Percentiles rank a stretch among this genome's conserved stretches.
Conservation (phyloP, 306 rosid genomes). For the Senna tora region DNA sequence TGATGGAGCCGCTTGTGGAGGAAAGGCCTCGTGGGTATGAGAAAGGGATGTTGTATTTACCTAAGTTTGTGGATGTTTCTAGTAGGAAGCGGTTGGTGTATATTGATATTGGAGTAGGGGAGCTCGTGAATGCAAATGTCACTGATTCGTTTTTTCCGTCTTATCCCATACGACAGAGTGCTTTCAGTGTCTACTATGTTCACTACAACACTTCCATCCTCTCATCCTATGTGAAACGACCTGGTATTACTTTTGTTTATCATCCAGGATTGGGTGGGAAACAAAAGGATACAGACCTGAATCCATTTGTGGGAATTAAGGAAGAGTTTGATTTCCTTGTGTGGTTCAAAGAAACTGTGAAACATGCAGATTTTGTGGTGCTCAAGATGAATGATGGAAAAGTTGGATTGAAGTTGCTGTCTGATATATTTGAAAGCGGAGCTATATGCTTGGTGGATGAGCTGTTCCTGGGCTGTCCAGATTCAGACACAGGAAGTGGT, state of each 20-base stretch:
- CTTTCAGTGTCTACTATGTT: slow-evolving; percentile 78
- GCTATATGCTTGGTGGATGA: slow-evolving; percentile 88
- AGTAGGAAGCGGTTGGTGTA: slow-evolving; percentile 61
- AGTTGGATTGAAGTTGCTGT: slow-evolving; percentile 72
- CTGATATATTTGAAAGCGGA: slow-evolving; percentile 78
- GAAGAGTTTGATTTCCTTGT: slow-evolving; percentile 77
- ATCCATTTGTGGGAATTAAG: slow-evolving; percentile 60
- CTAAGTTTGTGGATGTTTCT: slow-evolving; percentile 68
- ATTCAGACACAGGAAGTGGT: slow-evolving; percentile 47
- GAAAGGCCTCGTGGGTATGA: slow-evolving; percentile 43
- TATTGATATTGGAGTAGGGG: slow-evolving; percentile 82
- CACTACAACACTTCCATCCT: slow-evolving; percentile 87
- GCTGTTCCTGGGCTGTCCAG: slow-evolving; percentile 74
- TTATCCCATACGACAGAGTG: slow-evolving; percentile 66
- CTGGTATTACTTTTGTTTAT: slow-evolving; percentile 91
- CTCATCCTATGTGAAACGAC: slow-evolving; percentile 64
- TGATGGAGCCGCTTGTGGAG: slow-evolving; percentile 71
- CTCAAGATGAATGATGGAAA: slow-evolving; percentile 85
- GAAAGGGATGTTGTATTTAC: slow-evolving; percentile 54
- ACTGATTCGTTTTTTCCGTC: slow-evolving; percentile 67
- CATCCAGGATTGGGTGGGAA: slow-evolving; percentile 86
- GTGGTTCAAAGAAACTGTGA: slow-evolving; percentile 92
- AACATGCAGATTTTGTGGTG: slow-evolving; percentile 76
- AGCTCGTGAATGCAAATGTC: slow-evolving; percentile 52
- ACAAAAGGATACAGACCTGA: slow-evolving; percentile 30